A percentile compares a stretch with the other conserved stretches of the same genome.
Conservation (phyloP, 257 asterid genomes). For the Knoxia roxburghii region DNA sequence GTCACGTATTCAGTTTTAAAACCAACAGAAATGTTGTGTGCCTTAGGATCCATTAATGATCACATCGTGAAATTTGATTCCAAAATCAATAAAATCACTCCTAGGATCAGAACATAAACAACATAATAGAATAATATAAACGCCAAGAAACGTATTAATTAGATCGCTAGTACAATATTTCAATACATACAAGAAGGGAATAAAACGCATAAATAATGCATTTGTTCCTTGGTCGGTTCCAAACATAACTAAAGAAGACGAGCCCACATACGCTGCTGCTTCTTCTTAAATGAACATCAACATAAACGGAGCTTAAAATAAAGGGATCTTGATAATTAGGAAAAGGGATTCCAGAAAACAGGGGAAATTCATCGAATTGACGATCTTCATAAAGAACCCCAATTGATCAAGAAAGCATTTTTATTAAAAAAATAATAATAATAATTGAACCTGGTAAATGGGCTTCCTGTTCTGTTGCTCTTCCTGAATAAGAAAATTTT, state of each 20-base stretch:
- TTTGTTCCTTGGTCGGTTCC: not conserved
- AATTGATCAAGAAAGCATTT: not conserved
- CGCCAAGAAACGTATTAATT: not conserved
- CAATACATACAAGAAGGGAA: not conserved
- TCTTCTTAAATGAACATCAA: no score
- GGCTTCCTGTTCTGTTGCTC: not conserved
- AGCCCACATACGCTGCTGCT: not conserved
- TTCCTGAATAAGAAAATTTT: not conserved
- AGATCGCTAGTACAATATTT: not conserved
- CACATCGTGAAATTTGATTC: not conserved
- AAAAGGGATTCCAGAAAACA: not conserved
- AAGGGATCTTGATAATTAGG: conserved; percentile 3
- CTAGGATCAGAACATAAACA: not conserved
- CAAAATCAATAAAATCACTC: not conserved
- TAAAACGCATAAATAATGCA: not conserved
- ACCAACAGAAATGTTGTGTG: not conserved
- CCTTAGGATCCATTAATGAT: not conserved
- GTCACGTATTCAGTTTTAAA: not conserved
- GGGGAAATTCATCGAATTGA: not conserved
- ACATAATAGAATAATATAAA: not conserved
- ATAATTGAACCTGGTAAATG: not conserved
- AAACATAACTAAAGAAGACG: not conserved
- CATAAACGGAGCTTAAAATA: no score
- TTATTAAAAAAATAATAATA: no score
- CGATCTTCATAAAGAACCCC: not conserved